Percentiles rank a stretch among this genome's conserved stretches.
Conservation (phyloP, 1,284 basidiomycete genomes). For the Takashimella tepidaria region DNA sequence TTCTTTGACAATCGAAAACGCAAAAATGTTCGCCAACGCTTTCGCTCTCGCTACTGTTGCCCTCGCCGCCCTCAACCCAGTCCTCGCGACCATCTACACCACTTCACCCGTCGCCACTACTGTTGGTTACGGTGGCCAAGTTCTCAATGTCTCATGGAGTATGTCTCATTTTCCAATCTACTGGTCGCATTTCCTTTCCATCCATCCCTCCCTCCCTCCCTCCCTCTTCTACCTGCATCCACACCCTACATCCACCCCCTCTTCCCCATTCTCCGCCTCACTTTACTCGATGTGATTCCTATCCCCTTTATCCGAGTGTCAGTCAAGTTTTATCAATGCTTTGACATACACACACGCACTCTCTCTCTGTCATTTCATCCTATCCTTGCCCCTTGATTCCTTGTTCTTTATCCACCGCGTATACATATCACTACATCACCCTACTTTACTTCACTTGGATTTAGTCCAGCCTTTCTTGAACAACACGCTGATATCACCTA, state of each 20-base stretch:
- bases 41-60: constrained; percentile 43
- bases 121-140: constrained; percentile 57
- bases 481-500: neutral
- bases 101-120: constrained; percentile 51
- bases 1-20: constrained; percentile 7
- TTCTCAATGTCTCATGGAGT: constrained; percentile 61
- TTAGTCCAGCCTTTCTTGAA: too few species aligned
- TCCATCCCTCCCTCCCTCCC: neutral
- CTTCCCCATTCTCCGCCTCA: neutral
- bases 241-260: neutral
- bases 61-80: constrained; percentile 47
- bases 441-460: too few species aligned
- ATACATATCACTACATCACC: too few species aligned
- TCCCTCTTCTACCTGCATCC: neutral
- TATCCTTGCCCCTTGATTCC: neutral
- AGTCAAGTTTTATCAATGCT: too few species aligned
- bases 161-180: constrained; percentile 12
- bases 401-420: neutral
- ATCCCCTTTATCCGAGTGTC: too few species aligned
- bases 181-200: neutral
- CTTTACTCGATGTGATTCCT: too few species aligned
- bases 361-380: neutral
- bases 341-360: too few species aligned
- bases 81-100: constrained; percentile 44
- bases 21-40: constrained; percentile 24